Evolutionary conservation across 2,329 filamentous ascomycete species (phyloP).

Genomic region (Phyllosticta citriasiana): DNA sequence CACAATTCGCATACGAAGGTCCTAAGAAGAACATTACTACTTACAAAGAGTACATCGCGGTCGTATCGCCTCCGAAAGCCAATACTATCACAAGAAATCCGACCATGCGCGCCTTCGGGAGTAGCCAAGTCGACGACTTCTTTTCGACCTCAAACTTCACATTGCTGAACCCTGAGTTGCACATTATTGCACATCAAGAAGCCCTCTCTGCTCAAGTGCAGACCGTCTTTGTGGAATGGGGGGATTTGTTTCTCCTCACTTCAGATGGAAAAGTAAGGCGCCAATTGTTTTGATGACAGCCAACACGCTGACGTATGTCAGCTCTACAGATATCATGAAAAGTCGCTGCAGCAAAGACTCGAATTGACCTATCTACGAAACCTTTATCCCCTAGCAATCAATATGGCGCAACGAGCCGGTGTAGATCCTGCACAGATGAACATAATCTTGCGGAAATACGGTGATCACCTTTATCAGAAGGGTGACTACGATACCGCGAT

Average conservation of each 20-base stretch:
- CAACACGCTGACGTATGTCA: slow-evolving; percentile 26
- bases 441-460: slow-evolving; percentile 84
- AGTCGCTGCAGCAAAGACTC: slow-evolving; percentile 77
- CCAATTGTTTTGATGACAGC: background rate
- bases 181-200: slow-evolving; percentile 83
- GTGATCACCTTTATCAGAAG: slow-evolving; percentile 89
- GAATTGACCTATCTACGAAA: slow-evolving; percentile 92
- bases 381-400: slow-evolving; percentile 83
- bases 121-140: slow-evolving; percentile 61
- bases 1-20: slow-evolving; percentile 84
- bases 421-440: slow-evolving; percentile 76
- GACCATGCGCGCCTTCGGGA: slow-evolving; percentile 63
- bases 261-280: slow-evolving; percentile 77
- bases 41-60: slow-evolving; percentile 75
- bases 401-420: slow-evolving; percentile 80
- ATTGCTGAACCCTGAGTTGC: slow-evolving; percentile 80
- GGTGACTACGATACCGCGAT: slow-evolving; percentile 97
- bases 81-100: slow-evolving; percentile 45
- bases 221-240: slow-evolving; percentile 78
- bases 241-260: slow-evolving; percentile 79
- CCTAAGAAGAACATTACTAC: slow-evolving; percentile 73
- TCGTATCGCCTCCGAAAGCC: slow-evolving; percentile 69
- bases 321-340: slow-evolving; percentile 85
- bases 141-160: slow-evolving; percentile 85
- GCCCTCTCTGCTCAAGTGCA: slow-evolving; percentile 72